Conservation (phyloP, 164 flowering plant species). For the Magnolia changhungtana region DNA sequence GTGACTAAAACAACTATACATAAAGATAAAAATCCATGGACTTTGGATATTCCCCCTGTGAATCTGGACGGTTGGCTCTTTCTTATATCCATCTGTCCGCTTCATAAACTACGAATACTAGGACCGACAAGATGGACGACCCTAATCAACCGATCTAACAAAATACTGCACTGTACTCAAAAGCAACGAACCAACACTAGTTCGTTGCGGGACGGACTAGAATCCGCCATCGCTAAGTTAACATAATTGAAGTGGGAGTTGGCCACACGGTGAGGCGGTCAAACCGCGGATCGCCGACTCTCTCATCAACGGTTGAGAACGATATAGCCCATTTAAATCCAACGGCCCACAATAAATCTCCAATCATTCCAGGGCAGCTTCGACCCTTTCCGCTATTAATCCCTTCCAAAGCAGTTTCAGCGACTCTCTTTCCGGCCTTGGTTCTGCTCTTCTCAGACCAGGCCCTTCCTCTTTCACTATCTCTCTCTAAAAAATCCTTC, state of each 20-base stretch:
- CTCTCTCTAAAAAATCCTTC: neutral
- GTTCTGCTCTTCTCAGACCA: slow-evolving; percentile 20
- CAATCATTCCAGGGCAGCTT: slow-evolving; percentile 8
- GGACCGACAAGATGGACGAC: too few relatives aligned
- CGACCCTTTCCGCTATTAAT: slow-evolving; percentile 11
- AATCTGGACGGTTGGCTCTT: too few relatives aligned
- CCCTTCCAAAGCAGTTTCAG: neutral
- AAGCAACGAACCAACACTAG: too few relatives aligned
- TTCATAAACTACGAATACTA: too few relatives aligned
- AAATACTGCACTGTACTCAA: too few relatives aligned
- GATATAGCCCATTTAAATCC: slow-evolving; percentile 1
- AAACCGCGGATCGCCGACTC: neutral
- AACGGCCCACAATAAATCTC: slow-evolving; percentile 13
- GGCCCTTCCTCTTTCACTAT: slow-evolving; percentile 6
- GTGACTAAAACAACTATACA: too few relatives aligned
- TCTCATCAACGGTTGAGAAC: slow-evolving; percentile 2
- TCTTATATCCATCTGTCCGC: too few relatives aligned
- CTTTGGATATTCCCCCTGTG: too few relatives aligned
- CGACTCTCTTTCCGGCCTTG: slow-evolving; percentile 18
- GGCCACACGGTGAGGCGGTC: neutral
- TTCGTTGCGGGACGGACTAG: neutral
- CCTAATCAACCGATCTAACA: too few relatives aligned
- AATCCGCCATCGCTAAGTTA: neutral
- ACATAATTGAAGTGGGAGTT: neutral
- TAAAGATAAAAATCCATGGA: too few relatives aligned